Percentiles rank a stretch among this genome's conserved stretches.
These are phyloP conservation scores for Tuber umbilicatum DNA, from an alignment of 495 filamentous ascomycete genomes.

Conservation along the genomic window DNA sequence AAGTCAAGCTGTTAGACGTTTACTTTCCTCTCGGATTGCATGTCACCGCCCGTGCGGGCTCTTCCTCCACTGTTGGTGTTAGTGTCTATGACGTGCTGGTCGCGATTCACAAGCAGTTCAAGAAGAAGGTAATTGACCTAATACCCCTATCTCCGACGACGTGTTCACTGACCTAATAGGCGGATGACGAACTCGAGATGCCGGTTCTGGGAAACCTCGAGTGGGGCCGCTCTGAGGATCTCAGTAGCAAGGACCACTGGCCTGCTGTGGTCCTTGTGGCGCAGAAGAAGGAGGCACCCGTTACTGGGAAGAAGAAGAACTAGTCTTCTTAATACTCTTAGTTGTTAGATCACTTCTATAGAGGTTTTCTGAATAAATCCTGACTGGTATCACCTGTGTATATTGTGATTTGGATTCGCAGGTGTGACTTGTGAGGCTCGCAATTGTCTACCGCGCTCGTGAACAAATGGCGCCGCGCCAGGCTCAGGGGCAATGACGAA, in stretches of 20 bases:
- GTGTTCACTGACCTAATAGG: slow-evolving; percentile 18
- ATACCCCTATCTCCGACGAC: neutral
- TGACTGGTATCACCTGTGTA: neutral
- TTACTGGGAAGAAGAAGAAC: slow-evolving; percentile 39
- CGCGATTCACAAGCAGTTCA: slow-evolving; percentile 41
- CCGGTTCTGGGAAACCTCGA: slow-evolving; percentile 39
- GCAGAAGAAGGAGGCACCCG: slow-evolving; percentile 40
- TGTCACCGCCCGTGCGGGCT: slow-evolving; percentile 36
- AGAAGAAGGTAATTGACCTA: slow-evolving; percentile 35
- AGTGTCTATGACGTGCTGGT: slow-evolving; percentile 39
- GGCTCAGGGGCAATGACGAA: neutral
- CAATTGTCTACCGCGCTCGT: neutral
- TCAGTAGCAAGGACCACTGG: slow-evolving; percentile 36
- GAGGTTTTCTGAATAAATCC: slow-evolving; percentile 5
- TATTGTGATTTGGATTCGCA: neutral
- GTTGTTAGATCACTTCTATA: slow-evolving; percentile 5
- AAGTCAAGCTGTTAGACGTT: slow-evolving; percentile 39
- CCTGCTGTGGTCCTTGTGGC: slow-evolving; percentile 39
- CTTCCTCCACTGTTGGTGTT: slow-evolving; percentile 36
- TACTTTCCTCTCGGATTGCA: slow-evolving; percentile 39
- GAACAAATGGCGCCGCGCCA: neutral
- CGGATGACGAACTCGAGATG: slow-evolving; percentile 40
- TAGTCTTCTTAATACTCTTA: slow-evolving; percentile 10
- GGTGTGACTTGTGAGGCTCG: neutral
- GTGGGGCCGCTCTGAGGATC: slow-evolving; percentile 39